These are phyloP conservation scores for Paraconiothyrium brasiliense DNA, from an alignment of 2,329 filamentous ascomycete genomes.

Conservation along the genomic window DNA sequence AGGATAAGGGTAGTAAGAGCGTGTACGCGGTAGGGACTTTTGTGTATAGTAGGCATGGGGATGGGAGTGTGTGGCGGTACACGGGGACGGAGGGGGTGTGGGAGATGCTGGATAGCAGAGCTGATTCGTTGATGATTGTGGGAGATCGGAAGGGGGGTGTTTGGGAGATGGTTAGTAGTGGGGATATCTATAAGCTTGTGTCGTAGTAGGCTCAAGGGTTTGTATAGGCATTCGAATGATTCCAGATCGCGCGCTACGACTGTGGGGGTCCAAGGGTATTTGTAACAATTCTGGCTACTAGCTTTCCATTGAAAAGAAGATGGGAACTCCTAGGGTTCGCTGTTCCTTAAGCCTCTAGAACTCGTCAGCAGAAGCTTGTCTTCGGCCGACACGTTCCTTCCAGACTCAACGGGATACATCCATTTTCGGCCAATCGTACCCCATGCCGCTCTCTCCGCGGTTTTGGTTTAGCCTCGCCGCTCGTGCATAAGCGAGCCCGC, in stretches of 20 bases:
- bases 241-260: no score
- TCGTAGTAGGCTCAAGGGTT: conserved; percentile 17
- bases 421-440: background rate
- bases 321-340: no score
- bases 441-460: background rate
- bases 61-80: conserved; percentile 41
- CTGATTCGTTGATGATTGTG: conserved; percentile 22
- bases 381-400: no score
- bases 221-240: no score
- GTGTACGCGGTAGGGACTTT: conserved; percentile 31
- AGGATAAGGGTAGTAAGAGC: conserved; percentile 23
- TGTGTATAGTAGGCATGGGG: conserved; percentile 35
- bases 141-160: conserved; percentile 36
- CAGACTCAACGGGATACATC: background rate
- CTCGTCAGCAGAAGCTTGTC: no score
- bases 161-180: conserved; percentile 31
- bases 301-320: no score
- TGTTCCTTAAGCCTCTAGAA: no score
- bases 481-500: conserved; percentile 33
- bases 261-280: no score
- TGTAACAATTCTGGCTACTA: no score
- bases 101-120: conserved; percentile 36
- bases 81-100: conserved; percentile 37
- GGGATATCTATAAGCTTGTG: conserved; percentile 36
- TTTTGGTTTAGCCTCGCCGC: conserved; percentile 22